Evolutionary conservation across 495 filamentous ascomycete species (phyloP).

Genomic region (Aspergillus coremiiformis): DNA sequence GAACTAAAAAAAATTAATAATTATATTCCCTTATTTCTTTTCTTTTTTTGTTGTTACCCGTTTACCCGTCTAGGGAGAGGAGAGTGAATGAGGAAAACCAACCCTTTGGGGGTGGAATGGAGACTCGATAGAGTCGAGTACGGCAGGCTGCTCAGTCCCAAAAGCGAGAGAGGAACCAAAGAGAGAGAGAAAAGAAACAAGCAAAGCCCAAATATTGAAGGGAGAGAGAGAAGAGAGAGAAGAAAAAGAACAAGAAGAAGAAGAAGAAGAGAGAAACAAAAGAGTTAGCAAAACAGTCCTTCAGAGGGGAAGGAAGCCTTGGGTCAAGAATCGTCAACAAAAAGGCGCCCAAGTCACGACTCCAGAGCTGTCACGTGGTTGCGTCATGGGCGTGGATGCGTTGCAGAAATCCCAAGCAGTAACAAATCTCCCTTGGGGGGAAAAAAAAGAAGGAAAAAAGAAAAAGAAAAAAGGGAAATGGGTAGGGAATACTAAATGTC

Average conservation of each 20-base stretch:
- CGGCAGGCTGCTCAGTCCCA: constrained; percentile 10
- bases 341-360: constrained; percentile 17
- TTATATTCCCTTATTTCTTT: constrained; percentile 12
- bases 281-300: constrained; percentile 1
- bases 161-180: constrained; percentile 4
- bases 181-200: not conserved
- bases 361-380: constrained; percentile 36
- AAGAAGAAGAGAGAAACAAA: constrained; percentile 4
- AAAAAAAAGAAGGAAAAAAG: not conserved
- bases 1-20: not conserved
- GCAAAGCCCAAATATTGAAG: not conserved
- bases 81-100: constrained; percentile 23
- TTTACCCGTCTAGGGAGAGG: constrained; percentile 15
- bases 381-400: constrained; percentile 32
- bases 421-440: not conserved
- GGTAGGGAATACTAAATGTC: not conserved
- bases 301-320: constrained; percentile 15
- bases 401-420: constrained; percentile 13
- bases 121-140: constrained; percentile 11
- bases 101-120: constrained; percentile 15
- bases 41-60: constrained; percentile 16
- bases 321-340: constrained; percentile 7
- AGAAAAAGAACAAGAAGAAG: constrained; percentile 2
- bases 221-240: constrained; percentile 3
- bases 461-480: too few relatives aligned